These are phyloP conservation scores for Plasmodium falciparum DNA, from an alignment of 169 alveolate genomes.

Conservation along the genomic window DNA sequence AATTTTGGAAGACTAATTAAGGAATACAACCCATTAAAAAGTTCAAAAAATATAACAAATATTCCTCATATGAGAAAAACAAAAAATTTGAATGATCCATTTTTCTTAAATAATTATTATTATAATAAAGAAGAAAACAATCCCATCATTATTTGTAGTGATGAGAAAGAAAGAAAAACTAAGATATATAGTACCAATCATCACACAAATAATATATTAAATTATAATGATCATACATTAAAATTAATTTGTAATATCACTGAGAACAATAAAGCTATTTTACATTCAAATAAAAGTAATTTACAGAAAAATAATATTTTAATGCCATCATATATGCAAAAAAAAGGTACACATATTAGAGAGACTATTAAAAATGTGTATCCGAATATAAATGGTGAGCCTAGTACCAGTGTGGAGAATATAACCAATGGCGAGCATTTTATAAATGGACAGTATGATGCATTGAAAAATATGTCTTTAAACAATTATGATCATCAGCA, in stretches of 20 bases:
- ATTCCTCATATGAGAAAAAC: constrained; percentile 15
- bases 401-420: neutral
- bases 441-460: neutral
- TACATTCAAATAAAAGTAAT: constrained; percentile 5
- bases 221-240: constrained; percentile 39
- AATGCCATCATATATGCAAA: neutral
- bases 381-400: no score
- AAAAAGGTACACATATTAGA: neutral
- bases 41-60: neutral
- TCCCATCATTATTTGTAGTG: constrained; percentile 5
- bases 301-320: no score
- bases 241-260: constrained; percentile 34
- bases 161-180: constrained; percentile 4
- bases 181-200: constrained; percentile 27
- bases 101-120: neutral
- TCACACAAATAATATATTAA: constrained; percentile 31
- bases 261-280: constrained; percentile 26
- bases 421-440: neutral
- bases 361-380: no score
- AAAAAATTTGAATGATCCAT: neutral
- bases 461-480: neutral
- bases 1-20: constrained; percentile 17
- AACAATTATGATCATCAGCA: constrained; percentile 3
- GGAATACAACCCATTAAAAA: constrained; percentile 22
- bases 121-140: constrained; percentile 2